Evolutionary conservation across 2,329 filamentous ascomycete species (phyloP), one percentile per base, ranked within the genome.

Genomic region (Phoma sp.): DNA sequence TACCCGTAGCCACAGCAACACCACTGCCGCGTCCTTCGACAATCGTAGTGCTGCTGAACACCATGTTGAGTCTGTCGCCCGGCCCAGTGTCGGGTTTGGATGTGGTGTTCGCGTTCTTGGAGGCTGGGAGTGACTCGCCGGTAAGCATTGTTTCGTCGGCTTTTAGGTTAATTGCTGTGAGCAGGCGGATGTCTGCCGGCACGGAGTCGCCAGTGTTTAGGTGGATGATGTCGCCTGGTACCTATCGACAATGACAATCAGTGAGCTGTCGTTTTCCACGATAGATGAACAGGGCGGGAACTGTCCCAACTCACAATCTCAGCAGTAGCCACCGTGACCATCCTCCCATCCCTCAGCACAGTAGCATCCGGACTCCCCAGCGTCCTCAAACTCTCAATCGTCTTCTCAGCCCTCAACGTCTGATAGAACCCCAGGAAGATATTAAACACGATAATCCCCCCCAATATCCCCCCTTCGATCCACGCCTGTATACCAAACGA

Each of bases 71-170:
- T 21, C 87, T 84, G 70, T 90, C 88, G 39, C 88, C 88, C 38
- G 88, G 82, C 0, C 85, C 84, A 12, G 81, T 84, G 3, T 82
- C 80, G n/a, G 73, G 62, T 2, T 73, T 68, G 58, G 86, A 87
- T 24, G 77, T 76, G 51, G 74, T 78, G 15, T 86, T 81, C 10
- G 83, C 81, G 57, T 84, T 79, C 70, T 91, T 90, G 72, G 41
- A 82, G 54, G 88, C 86, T 40, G 87, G 84, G 25, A 88, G 74
- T n/a, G 88, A 89, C 74, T 90, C 88, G 62, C 88, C 88, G 4
- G 88, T 90, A 35, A 90, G 79, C 41, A 88, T 78, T 13, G 87
- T 86, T 70, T 90, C 87, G 57, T 94, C 89, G 56, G 87, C 88
- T 48, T 89, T 88, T 54, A 92, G 78, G 72, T 93, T 93, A 74